phyloP scores from a whole-genome alignment of 352 stramenopile genomes.

The Phytopythium delawarense region DNA sequence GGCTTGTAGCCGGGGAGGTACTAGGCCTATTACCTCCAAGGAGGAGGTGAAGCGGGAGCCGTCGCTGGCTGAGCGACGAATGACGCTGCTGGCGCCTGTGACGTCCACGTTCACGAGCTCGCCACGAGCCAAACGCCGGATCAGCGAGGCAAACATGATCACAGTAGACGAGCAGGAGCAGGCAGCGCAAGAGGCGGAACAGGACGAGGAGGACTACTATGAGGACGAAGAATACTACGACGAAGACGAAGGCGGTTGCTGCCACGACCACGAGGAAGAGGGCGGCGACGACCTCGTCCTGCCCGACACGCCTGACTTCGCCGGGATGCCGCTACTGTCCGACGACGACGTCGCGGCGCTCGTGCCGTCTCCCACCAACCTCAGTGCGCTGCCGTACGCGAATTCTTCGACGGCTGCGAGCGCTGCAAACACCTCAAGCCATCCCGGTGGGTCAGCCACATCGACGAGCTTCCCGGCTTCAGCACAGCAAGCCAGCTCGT shows the following conservation, averaged over 20 bases:
- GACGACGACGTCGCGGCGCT: constrained; percentile 35
- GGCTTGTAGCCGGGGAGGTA: not conserved
- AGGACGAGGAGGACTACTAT: constrained; percentile 13
- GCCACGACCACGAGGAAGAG: constrained; percentile 8
- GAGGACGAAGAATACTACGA: constrained; percentile 11
- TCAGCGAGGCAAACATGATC: constrained; percentile 18
- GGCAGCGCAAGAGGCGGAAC: constrained; percentile 8
- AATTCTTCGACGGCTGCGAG: not conserved
- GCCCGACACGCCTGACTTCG: constrained; percentile 24
- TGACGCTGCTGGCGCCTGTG: constrained; percentile 1
- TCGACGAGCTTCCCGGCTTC: not conserved
- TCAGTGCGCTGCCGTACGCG: constrained; percentile 1
- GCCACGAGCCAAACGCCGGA: constrained; percentile 29
- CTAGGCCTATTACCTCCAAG: not conserved
- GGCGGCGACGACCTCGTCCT: constrained; percentile 27
- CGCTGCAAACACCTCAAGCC: not conserved
- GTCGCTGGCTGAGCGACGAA: constrained; percentile 1
- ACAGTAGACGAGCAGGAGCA: constrained; percentile 14
- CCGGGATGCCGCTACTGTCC: constrained; percentile 30
- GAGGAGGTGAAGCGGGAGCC: not conserved
- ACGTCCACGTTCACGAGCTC: constrained; percentile 21
- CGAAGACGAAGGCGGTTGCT: constrained; percentile 8
- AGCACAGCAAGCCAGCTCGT: constrained; percentile 1
- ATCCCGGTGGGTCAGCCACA: not conserved
- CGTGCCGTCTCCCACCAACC: constrained; percentile 26